Evolutionary conservation across 1,284 basidiomycete species (phyloP).

Genomic region (Tylopilus sp.): DNA sequence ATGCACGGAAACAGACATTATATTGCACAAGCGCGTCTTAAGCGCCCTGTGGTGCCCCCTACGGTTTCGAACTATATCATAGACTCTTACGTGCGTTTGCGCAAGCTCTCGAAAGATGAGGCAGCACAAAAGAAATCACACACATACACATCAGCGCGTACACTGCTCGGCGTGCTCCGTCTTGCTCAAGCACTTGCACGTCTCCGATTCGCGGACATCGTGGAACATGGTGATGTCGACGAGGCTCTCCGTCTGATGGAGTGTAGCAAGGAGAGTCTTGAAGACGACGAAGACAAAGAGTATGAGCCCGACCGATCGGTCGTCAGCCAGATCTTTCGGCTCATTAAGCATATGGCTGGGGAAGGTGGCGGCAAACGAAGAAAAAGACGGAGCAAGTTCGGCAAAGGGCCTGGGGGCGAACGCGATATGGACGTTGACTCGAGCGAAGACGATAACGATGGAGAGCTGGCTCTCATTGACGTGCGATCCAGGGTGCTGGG

Average conservation of each 20-base stretch:
- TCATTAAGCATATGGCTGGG: constrained; percentile 81
- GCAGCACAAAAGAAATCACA: constrained; percentile 85
- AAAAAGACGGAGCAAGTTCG: constrained; percentile 46
- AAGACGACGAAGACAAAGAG: constrained; percentile 71
- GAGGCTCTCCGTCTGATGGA: constrained; percentile 97
- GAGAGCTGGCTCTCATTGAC: constrained; percentile 75
- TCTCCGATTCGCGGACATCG: constrained; percentile 76
- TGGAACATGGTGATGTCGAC: constrained; percentile 87
- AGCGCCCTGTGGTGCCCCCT: constrained; percentile 82
- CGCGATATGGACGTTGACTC: constrained; percentile 65
- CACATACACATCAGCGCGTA: constrained; percentile 95
- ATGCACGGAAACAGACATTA: constrained; percentile 66
- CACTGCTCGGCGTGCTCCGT: constrained; percentile 90
- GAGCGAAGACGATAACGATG: constrained; percentile 53
- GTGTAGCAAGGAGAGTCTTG: constrained; percentile 86
- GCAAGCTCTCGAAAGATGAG: constrained; percentile 89
- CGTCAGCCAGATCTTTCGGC: constrained; percentile 78
- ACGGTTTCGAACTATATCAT: constrained; percentile 92
- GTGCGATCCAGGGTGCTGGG: constrained; percentile 79
- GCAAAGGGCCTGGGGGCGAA: constrained; percentile 65
- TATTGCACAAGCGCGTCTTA: constrained; percentile 88
- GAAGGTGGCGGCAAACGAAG: constrained; percentile 38
- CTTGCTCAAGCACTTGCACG: constrained; percentile 93
- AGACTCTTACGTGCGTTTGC: constrained; percentile 90
- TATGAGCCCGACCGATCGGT: constrained; percentile 71